Evolutionary conservation across 176 grass and related monocot species (phyloP).

Genomic region (Alloteropsis semialata): DNA sequence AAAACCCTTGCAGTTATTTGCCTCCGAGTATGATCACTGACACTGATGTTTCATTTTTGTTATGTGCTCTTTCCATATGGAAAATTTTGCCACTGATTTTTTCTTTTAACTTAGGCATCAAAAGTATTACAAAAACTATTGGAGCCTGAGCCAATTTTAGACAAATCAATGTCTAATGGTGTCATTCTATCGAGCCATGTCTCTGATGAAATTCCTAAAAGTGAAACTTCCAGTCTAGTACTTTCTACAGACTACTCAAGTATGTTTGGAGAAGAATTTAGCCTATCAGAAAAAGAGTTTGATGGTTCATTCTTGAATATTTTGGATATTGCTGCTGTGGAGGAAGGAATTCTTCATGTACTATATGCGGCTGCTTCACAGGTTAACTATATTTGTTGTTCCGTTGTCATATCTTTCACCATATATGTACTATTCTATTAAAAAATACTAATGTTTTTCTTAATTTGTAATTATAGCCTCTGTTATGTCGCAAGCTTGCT

Average conservation of each 20-base stretch:
- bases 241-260: slow-evolving; percentile 61
- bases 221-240: slow-evolving; percentile 39
- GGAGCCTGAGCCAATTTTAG: slow-evolving; percentile 43
- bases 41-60: slow-evolving; percentile 22
- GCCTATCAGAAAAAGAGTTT: slow-evolving; percentile 44
- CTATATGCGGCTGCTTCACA: slow-evolving; percentile 81
- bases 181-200: slow-evolving; percentile 21
- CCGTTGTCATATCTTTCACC: slow-evolving; percentile 18
- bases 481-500: slow-evolving; percentile 69
- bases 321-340: slow-evolving; percentile 83
- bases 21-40: slow-evolving; percentile 55
- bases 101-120: slow-evolving; percentile 64
- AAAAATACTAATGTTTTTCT: slow-evolving; percentile 23
- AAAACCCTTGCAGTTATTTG: slow-evolving; percentile 83
- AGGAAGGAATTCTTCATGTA: slow-evolving; percentile 96
- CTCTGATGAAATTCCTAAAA: slow-evolving; percentile 55
- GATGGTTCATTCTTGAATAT: slow-evolving; percentile 75
- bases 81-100: slow-evolving; percentile 19
- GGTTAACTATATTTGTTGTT: slow-evolving; percentile 48
- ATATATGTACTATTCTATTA: slow-evolving; percentile 11
- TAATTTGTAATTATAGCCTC: slow-evolving; percentile 66
- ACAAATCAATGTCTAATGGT: slow-evolving; percentile 33
- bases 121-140: slow-evolving; percentile 60
- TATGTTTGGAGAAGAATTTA: slow-evolving; percentile 88
- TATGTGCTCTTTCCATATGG: background rate